These are phyloP conservation scores for Nymphaea colorata DNA, from an alignment of 164 flowering plant species.

Conservation along the genomic window DNA sequence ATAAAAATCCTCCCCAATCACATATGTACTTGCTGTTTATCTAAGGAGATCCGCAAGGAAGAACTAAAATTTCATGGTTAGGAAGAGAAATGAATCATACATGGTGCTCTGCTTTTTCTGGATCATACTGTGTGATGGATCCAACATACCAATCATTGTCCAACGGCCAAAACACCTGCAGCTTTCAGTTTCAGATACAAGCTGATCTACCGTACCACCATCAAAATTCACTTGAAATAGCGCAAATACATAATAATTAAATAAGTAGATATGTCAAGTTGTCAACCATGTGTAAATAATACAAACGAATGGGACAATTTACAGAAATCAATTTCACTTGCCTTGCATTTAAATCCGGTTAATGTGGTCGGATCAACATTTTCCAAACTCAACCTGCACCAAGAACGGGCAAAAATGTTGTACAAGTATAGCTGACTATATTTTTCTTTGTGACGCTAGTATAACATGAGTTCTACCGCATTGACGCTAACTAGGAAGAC, in stretches of 20 bases:
- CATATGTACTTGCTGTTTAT: too few relatives aligned
- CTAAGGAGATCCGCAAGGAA: too few relatives aligned
- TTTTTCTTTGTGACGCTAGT: too few relatives aligned
- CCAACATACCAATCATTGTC: conserved; percentile 80
- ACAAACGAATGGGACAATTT: not conserved
- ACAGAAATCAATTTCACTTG: conserved; percentile 11
- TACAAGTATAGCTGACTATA: too few relatives aligned
- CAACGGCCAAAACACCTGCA: conserved; percentile 88
- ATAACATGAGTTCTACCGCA: too few relatives aligned
- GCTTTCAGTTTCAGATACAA: conserved; percentile 1
- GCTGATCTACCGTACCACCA: not conserved
- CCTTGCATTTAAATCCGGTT: conserved; percentile 80
- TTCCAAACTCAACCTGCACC: conserved; percentile 50
- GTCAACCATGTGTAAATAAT: not conserved
- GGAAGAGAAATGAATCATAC: conserved; percentile 26
- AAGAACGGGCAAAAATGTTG: not conserved
- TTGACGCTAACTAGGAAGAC: too few relatives aligned
- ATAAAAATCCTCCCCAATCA: too few relatives aligned
- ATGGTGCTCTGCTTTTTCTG: conserved; percentile 40
- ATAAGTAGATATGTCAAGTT: not conserved
- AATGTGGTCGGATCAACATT: conserved; percentile 53
- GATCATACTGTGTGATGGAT: conserved; percentile 30
- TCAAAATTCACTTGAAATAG: not conserved
- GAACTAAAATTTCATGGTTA: not conserved
- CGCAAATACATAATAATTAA: not conserved